These are phyloP conservation scores for Silene noctiflora DNA, from an alignment of 179 eudicot genomes.

Conservation along the genomic window DNA sequence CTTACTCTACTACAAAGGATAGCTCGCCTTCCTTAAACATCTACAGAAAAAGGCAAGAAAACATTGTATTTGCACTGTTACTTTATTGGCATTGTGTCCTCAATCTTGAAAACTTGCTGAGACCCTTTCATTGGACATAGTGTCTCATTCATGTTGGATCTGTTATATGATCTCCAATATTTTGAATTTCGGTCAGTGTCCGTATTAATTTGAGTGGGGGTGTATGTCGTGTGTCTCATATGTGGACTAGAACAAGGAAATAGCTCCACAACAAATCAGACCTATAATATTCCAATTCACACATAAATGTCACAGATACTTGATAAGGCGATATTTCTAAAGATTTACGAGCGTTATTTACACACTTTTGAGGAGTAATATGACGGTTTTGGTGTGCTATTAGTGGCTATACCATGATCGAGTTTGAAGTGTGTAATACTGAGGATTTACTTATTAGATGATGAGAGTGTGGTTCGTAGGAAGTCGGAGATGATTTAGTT, in stretches of 20 bases:
- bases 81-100: background rate
- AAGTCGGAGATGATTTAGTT: no score
- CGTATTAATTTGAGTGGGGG: background rate
- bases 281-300: background rate
- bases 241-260: background rate
- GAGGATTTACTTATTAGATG: no score
- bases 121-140: background rate
- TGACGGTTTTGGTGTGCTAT: no score
- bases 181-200: background rate
- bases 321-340: no score
- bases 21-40: background rate
- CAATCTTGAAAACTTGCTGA: background rate
- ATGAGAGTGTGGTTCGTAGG: no score
- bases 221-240: background rate
- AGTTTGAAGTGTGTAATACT: no score
- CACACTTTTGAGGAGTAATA: no score
- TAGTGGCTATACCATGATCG: no score
- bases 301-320: background rate
- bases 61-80: no score
- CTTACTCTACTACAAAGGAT: background rate
- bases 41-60: background rate
- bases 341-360: no score
- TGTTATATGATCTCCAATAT: background rate
- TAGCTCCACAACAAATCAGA: background rate
- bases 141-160: background rate